Percentiles rank a stretch among this genome's conserved stretches.
Conservation (phyloP, 495 filamentous ascomycete genomes). For the Hypomontagnella monticulosa region DNA sequence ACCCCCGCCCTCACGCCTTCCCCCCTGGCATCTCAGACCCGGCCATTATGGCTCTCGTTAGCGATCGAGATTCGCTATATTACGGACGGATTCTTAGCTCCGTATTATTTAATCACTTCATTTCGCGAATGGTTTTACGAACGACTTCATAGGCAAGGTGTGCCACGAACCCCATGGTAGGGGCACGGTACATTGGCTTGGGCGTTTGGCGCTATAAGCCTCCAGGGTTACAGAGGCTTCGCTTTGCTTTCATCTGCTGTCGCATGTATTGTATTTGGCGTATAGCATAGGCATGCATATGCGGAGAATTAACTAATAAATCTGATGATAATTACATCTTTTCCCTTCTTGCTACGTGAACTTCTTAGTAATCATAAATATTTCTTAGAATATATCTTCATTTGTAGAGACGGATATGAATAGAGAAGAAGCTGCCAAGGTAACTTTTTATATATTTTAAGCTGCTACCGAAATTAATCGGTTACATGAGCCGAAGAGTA, state of each 20-base stretch:
- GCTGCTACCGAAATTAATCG: too few relatives aligned
- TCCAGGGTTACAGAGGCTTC: neutral
- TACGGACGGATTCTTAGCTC: too few relatives aligned
- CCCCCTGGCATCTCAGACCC: neutral
- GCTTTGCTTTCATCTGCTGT: neutral
- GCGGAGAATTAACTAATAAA: constrained; percentile 4
- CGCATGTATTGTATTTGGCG: constrained; percentile 1
- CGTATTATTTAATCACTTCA: too few relatives aligned
- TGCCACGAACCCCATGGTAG: constrained; percentile 3
- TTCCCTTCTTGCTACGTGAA: too few relatives aligned
- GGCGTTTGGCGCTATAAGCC: constrained; percentile 20
- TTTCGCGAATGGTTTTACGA: neutral
- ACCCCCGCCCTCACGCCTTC: neutral
- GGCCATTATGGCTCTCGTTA: too few relatives aligned
- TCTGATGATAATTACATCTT: neutral
- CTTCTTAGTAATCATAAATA: too few relatives aligned
- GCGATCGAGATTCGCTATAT: too few relatives aligned
- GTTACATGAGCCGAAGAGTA: too few relatives aligned
- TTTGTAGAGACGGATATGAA: too few relatives aligned
- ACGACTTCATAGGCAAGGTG: constrained; percentile 5
- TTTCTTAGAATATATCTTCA: too few relatives aligned
- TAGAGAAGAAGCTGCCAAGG: too few relatives aligned
- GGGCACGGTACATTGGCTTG: constrained; percentile 3
- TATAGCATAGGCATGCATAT: neutral
- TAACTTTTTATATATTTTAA: too few relatives aligned